A percentile compares a stretch with the other conserved stretches of the same genome.
Conservation (phyloP, 257 asterid species). For the Fraxinus pennsylvanica region DNA sequence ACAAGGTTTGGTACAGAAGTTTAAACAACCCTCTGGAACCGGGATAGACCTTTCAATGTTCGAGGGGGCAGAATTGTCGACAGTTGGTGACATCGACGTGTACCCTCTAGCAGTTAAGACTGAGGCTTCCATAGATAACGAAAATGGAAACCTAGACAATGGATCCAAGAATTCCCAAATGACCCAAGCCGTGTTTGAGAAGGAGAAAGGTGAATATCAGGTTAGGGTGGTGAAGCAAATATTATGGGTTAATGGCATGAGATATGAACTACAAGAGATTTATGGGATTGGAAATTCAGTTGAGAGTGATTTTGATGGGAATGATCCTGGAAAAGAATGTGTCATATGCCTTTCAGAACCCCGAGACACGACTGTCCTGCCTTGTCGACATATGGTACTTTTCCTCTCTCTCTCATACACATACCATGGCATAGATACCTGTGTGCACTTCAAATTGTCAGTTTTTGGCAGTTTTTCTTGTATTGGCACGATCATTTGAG, state of each 20-base stretch:
- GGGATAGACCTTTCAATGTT: slow-evolving; percentile 77
- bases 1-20: slow-evolving; percentile 85
- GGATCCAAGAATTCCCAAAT: slow-evolving; percentile 69
- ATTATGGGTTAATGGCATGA: slow-evolving; percentile 78
- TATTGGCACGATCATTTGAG: neutral
- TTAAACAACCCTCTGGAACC: slow-evolving; percentile 77
- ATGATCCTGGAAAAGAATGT: slow-evolving; percentile 86
- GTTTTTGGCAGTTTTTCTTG: neutral
- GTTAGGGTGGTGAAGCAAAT: slow-evolving; percentile 81
- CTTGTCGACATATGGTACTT: slow-evolving; percentile 89
- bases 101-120: slow-evolving; percentile 88
- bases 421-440: neutral
- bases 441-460: neutral
- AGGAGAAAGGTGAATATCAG: slow-evolving; percentile 72
- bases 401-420: neutral
- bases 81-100: slow-evolving; percentile 58
- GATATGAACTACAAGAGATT: slow-evolving; percentile 84
- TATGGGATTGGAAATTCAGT: slow-evolving; percentile 79
- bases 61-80: slow-evolving; percentile 62
- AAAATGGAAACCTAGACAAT: slow-evolving; percentile 36
- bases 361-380: slow-evolving; percentile 87
- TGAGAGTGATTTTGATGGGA: slow-evolving; percentile 68
- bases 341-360: slow-evolving; percentile 91
- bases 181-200: slow-evolving; percentile 80
- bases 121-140: slow-evolving; percentile 51